Percentiles rank a stretch among this genome's conserved stretches.
Evolutionary conservation across 805 yeast species (phyloP).

Genomic region (Teunomyces atbi): DNA sequence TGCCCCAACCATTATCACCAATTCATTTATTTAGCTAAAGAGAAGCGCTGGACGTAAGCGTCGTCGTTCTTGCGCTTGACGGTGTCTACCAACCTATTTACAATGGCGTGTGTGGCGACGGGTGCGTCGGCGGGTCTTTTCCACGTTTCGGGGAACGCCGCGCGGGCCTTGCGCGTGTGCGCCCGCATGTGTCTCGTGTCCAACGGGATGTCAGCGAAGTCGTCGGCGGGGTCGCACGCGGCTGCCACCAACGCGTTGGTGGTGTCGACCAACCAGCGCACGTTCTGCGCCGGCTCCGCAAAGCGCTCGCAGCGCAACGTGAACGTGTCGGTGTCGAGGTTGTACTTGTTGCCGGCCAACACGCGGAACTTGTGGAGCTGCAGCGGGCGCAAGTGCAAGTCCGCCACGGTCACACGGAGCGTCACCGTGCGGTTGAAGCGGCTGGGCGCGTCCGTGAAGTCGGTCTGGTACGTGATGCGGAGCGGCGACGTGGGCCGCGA

Average conservation of each 20-base stretch:
- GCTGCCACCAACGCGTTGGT: conserved; percentile 61
- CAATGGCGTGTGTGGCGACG: conserved; percentile 36
- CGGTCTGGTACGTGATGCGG: conserved; percentile 61
- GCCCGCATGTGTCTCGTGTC: conserved; percentile 75
- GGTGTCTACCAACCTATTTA: conserved; percentile 30
- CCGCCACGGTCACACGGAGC: conserved; percentile 50
- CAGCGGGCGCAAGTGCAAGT: conserved; percentile 50
- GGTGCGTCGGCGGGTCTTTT: conserved; percentile 65
- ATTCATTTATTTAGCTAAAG: no score
- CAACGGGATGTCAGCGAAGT: conserved; percentile 75
- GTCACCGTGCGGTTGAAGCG: conserved; percentile 65
- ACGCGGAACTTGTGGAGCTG: conserved; percentile 75
- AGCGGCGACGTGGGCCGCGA: no score
- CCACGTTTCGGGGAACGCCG: conserved; percentile 81
- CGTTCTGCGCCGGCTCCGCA: conserved; percentile 82
- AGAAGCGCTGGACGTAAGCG: conserved; percentile 23
- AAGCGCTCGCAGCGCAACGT: conserved; percentile 64
- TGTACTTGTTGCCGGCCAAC: conserved; percentile 75
- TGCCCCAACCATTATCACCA: conserved; percentile 2
- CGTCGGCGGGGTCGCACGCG: conserved; percentile 61
- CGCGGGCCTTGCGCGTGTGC: no score
- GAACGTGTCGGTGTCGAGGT: conserved; percentile 56
- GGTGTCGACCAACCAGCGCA: conserved; percentile 64
- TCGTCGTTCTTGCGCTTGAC: conserved; percentile 33
- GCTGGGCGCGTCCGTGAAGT: conserved; percentile 74